phyloP scores from a whole-genome alignment of 2,329 filamentous ascomycete species.

The Mollisiaceae sp. region DNA sequence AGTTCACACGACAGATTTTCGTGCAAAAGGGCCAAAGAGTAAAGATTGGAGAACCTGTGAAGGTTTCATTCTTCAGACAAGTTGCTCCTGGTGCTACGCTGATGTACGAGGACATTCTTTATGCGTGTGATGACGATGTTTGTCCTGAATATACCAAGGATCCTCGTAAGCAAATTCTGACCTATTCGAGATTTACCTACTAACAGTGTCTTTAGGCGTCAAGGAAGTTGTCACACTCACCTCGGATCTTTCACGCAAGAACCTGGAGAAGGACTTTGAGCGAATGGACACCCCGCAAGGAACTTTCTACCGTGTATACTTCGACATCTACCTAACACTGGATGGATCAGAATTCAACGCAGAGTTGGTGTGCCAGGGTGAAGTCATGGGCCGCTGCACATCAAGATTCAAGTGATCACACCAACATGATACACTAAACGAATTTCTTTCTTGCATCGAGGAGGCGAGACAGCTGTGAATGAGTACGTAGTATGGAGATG shows the following conservation, averaged over 20 bases:
- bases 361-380: slow-evolving; percentile 97
- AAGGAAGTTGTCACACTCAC: slow-evolving; percentile 99
- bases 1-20: slow-evolving; percentile 97
- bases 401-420: slow-evolving; percentile 73
- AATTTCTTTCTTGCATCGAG: slow-evolving; percentile 31
- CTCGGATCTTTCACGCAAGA: slow-evolving; percentile 95
- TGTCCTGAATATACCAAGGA: slow-evolving; percentile 99
- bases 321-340: slow-evolving; percentile 86
- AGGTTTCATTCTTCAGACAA: slow-evolving; percentile 98
- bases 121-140: slow-evolving; percentile 96
- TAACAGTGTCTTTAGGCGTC: slow-evolving; percentile 69
- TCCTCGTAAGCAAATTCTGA: slow-evolving; percentile 75
- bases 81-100: slow-evolving; percentile 95
- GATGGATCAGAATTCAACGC: slow-evolving; percentile 98
- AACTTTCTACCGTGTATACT: slow-evolving; percentile 87
- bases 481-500: neutral
- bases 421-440: slow-evolving; percentile 30
- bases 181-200: slow-evolving; percentile 11
- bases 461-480: neutral
- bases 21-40: slow-evolving; percentile 98
- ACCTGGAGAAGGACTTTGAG: slow-evolving; percentile 98
- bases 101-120: slow-evolving; percentile 99
- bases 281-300: slow-evolving; percentile 99
- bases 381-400: slow-evolving; percentile 97
- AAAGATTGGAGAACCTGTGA: slow-evolving; percentile 98